These are phyloP conservation scores for Nannochloris sp. DNA, from an alignment of 139 green algal genomes.

Conservation along the genomic window DNA sequence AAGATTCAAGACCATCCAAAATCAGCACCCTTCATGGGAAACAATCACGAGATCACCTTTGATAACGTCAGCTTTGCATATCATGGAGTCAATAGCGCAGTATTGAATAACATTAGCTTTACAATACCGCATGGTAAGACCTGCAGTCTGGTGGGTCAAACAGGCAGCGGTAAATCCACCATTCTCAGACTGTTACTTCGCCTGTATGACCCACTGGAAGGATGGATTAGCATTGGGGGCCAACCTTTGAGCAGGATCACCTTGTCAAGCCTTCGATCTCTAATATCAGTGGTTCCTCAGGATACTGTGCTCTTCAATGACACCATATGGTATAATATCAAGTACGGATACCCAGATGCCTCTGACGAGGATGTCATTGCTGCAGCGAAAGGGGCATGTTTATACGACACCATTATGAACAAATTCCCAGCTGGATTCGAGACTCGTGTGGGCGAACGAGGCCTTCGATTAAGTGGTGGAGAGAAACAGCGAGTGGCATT, in stretches of 20 bases:
- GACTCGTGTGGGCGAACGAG: constrained; percentile 32
- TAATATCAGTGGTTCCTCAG: constrained; percentile 52
- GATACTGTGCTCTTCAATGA: constrained; percentile 96
- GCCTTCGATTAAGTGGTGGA: constrained; percentile 46
- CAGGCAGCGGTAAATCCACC: constrained; percentile 84
- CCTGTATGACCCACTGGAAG: constrained; percentile 67
- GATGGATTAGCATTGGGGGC: constrained; percentile 63
- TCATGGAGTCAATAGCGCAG: not conserved
- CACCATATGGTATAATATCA: constrained; percentile 84
- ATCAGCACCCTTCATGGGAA: not conserved
- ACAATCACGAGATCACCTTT: constrained; percentile 32
- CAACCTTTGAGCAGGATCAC: constrained; percentile 63
- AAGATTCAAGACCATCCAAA: constrained; percentile 46
- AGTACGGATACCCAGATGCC: constrained; percentile 41
- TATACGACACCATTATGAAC: constrained; percentile 77
- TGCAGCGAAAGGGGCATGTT: constrained; percentile 41
- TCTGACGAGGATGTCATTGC: constrained; percentile 38
- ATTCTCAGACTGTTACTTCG: constrained; percentile 69
- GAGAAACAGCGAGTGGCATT: constrained; percentile 84
- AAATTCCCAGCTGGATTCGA: constrained; percentile 47
- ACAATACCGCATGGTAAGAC: constrained; percentile 44
- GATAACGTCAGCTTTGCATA: constrained; percentile 51
- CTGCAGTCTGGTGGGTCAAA: constrained; percentile 63
- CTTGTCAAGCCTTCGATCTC: constrained; percentile 41
- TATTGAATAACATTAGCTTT: not conserved